Percentiles rank a stretch among this genome's conserved stretches.
Conservation (phyloP, 352 stramenopile genomes). For the Phytophthora europaea region DNA sequence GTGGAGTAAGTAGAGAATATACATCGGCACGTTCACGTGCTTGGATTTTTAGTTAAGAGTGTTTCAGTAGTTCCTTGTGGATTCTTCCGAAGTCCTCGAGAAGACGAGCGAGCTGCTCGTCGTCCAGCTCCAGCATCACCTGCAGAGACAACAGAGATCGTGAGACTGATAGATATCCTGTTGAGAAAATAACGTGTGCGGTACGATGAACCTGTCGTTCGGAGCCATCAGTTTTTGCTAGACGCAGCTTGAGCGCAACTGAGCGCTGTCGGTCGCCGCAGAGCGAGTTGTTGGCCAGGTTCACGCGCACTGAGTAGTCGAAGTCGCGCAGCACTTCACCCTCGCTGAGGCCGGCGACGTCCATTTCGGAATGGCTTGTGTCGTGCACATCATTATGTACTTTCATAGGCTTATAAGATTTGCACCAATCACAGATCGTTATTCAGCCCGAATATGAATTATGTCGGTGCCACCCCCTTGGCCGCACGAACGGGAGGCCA, state of each 20-base stretch:
- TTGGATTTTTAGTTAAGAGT: slow-evolving; percentile 32
- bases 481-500: slow-evolving; percentile 44
- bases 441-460: slow-evolving; percentile 16
- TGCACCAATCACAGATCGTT: slow-evolving; percentile 1
- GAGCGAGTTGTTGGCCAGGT: slow-evolving; percentile 66
- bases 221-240: slow-evolving; percentile 36
- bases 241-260: slow-evolving; percentile 65
- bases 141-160: slow-evolving; percentile 13
- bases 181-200: background rate
- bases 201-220: slow-evolving; percentile 45
- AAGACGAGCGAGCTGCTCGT: slow-evolving; percentile 44
- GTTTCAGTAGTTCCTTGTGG: slow-evolving; percentile 38
- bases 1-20: slow-evolving; percentile 45
- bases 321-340: slow-evolving; percentile 61
- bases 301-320: slow-evolving; percentile 81
- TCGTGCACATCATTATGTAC: slow-evolving; percentile 18
- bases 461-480: slow-evolving; percentile 22
- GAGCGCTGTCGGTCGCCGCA: slow-evolving; percentile 54
- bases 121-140: slow-evolving; percentile 62
- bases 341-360: background rate
- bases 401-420: slow-evolving; percentile 1
- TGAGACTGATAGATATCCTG: slow-evolving; percentile 1
- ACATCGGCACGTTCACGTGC: slow-evolving; percentile 31
- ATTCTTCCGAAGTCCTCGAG: slow-evolving; percentile 53
- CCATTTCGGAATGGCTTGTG: slow-evolving; percentile 15